Evolutionary conservation across 202 grass and related monocot genomes (phyloP), one percentile per base, ranked within the genome.

Genomic region (Cymbopogon flexuosus): DNA sequence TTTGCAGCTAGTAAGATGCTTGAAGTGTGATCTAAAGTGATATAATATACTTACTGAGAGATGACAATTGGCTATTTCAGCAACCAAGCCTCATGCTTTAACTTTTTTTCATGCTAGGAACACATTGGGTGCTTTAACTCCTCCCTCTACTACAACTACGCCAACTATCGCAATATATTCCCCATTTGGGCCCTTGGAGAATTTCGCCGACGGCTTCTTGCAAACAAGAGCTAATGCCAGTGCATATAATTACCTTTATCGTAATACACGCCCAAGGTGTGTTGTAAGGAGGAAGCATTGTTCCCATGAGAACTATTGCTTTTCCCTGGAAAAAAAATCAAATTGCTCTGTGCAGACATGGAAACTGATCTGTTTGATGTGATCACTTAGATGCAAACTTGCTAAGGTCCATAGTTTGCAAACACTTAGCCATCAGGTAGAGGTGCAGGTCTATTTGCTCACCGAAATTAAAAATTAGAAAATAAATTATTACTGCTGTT

Each of bases 141-240:
- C n/a, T 82, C 79, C 8, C 0, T 87, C 0, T 87, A 67, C 29
- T 87, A 68, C 59, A 87, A 87, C 33, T 83, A 83, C 0, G 6
- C 57, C 1, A 83, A 73, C 19, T 83, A 83, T 22, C 1, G 37
- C 14, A 83, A 87, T 29, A 9, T 83, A 65, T 83, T 16, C 3
- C 80, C 85, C 2, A 87, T 87, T 5, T 87, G 85, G 79, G 85
- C 85, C 14, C 74, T 87, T 49, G 74, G 85, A 65, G 62, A 65
- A 37, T 65, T 65, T 65, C 62, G 33, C 8, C 15, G 16, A 0
- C 14, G 33, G 15, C 31, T 65, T 65, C 62, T 65, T 65, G 62
- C 62, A 65, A 65, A 35, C 62, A 65, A 65, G 62, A 19, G 62
- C 34, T 37, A 37, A 36, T 65, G 6, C 10, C 62, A 36, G 16